Base-by-base conservation (phyloP, 176 grass and related monocot species). In the Hyparrhenia diplandra region DNA sequence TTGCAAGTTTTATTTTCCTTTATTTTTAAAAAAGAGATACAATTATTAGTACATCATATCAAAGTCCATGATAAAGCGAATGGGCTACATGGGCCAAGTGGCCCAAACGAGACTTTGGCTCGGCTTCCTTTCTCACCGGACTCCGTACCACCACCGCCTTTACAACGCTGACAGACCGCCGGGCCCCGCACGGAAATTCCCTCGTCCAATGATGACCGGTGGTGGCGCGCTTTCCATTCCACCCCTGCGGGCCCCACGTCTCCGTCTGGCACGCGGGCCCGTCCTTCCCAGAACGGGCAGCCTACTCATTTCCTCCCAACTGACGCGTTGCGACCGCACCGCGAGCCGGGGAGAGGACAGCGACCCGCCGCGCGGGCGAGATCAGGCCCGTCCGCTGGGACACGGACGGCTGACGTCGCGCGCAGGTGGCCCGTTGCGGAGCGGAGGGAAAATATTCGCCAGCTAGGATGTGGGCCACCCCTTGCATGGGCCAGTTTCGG, bases 381-480 rank as follows among this genome's bases (percentile, higher is more conserved):
- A 78, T 64, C 37, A 1, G 0, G 37, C 12, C 37, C 37, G 58
- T 64, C 20, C 12, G 55, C 20, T 63, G 4, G 20, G 8, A 7
- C 9, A 42, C 6, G 55, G 21, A 62, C 51, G 34, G 46, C 37
- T 45, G 59, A 8, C 60, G 77, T 42, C 14, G 23, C 45, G n/a
- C n/a, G n/a, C n/a, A n/a, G n/a, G n/a, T n/a, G n/a, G n/a, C n/a
- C n/a, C n/a, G 24, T 32, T 32, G 31, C 31, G 37, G 37, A 54
- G 8, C 40, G 8, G 66, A 58, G 36, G 37, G 24, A 25, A 85
- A 24, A 73, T 52, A 73, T 85, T 64, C 52, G 36, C 66, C 75
- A 72, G 66, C 75, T 73, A n/a, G 20, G 51, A 61, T 4, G 66
- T 63, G 84, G 83, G 74, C 25, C 49, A 42, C 59, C 68, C 58